phyloP scores from a whole-genome alignment of 306 rosid genomes.

The Lathyrus tuberosus region DNA sequence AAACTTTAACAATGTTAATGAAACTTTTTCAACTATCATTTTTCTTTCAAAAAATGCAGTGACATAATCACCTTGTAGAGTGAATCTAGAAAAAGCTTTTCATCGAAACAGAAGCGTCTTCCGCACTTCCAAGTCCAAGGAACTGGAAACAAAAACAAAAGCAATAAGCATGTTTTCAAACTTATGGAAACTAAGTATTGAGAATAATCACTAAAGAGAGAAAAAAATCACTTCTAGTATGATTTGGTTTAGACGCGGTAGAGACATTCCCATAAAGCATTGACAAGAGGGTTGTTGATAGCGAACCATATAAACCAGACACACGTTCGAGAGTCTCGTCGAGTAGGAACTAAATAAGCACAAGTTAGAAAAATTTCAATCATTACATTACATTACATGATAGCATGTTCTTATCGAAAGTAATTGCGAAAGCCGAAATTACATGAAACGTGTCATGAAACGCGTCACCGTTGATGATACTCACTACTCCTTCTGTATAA shows the following conservation, averaged over 20 bases:
- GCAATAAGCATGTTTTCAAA: constrained; percentile 27
- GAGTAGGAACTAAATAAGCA: constrained; percentile 63
- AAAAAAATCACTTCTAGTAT: no score
- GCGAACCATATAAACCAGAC: constrained; percentile 64
- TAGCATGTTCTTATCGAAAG: constrained; percentile 9
- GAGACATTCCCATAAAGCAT: background rate
- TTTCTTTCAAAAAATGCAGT: background rate
- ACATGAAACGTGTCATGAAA: no score
- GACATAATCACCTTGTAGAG: constrained; percentile 75
- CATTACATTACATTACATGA: constrained; percentile 10
- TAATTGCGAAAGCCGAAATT: background rate
- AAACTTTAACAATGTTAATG: background rate
- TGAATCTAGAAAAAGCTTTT: constrained; percentile 69
- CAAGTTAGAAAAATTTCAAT: constrained; percentile 37
- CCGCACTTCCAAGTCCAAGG: constrained; percentile 58
- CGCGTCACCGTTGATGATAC: no score
- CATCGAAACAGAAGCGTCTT: constrained; percentile 76
- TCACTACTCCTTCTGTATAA: constrained; percentile 50
- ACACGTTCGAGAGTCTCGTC: constrained; percentile 61
- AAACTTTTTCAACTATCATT: constrained; percentile 7
- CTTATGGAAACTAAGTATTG: background rate
- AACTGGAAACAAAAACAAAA: constrained; percentile 54
- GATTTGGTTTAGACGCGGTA: no score
- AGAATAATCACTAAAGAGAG: background rate
- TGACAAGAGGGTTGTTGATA: constrained; percentile 63